Conservation (phyloP, 2,329 filamentous ascomycete genomes). For the Aspergillus felis region DNA sequence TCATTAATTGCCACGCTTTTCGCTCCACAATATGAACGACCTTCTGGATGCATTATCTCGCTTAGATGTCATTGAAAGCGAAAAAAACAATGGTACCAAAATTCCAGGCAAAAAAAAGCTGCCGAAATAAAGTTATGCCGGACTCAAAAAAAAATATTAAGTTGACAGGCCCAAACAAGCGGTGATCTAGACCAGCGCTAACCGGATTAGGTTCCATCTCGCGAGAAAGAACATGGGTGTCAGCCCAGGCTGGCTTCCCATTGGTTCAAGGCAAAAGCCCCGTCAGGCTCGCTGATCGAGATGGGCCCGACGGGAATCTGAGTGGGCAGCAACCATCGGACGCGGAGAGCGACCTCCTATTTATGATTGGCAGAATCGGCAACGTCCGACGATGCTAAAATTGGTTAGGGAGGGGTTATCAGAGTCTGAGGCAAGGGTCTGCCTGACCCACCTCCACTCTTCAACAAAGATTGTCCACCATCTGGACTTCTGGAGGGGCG, state of each 20-base stretch:
- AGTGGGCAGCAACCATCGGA: slow-evolving; percentile 4
- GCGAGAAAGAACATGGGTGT: slow-evolving; percentile 15
- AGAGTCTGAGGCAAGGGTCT: not conserved
- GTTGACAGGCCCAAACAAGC: slow-evolving; percentile 8
- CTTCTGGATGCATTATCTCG: not conserved
- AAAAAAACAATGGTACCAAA: not conserved
- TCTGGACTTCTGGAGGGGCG: not conserved
- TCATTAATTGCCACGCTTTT: not conserved
- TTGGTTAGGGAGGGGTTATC: not conserved
- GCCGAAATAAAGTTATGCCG: slow-evolving; percentile 4
- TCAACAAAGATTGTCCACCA: not conserved
- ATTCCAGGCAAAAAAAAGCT: not conserved
- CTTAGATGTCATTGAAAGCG: not conserved
- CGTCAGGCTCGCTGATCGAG: not conserved
- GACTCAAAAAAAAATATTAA: slow-evolving; percentile 1
- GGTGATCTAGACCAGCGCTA: slow-evolving; percentile 12
- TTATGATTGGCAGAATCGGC: slow-evolving; percentile 6
- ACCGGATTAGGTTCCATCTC: slow-evolving; percentile 19
- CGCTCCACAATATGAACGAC: too few relatives aligned
- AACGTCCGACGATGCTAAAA: not conserved
- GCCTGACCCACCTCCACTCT: not conserved
- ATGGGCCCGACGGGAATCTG: not conserved
- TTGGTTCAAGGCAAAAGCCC: not conserved
- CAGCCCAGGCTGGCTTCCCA: slow-evolving; percentile 4
- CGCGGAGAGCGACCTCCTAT: slow-evolving; percentile 12